Evolutionary conservation across 73 alveolate species (phyloP), one percentile per base, ranked within the genome.

Genomic region (Blepharisma japonicum): DNA sequence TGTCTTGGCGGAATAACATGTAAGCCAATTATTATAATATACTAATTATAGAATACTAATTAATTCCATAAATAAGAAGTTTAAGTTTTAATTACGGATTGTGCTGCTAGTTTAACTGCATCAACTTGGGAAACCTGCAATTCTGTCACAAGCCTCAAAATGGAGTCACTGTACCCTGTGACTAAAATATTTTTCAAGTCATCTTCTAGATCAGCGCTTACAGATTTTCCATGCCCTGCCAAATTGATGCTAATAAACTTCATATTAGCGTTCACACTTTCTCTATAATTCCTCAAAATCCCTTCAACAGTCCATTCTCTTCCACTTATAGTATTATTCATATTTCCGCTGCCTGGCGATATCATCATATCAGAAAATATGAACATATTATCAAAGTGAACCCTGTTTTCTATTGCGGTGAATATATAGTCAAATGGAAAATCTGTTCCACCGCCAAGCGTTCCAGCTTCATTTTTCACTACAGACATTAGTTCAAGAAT

Each of bases 351-450:
- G 38, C 48, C 20, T 32, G 66, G 42, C 23, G 56, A 23, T 14
- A 76, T 46, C 38, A 56, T 14, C 87, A 81, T 81, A 49, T 72
- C 85, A 1, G 87, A 56, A 6, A 81, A 61, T 8, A 81, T 67
- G 4, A 81, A 45, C 27, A 81, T 46, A 39, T 81, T 81, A 74
- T 81, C 85, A 48, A 45, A 25, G 23, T 18, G 48, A 0, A 47
- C 68, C 49, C 68, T 81, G 18, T 71, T 89, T 14, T 56, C 55
- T 80, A 82, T 55, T 27, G 83, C 50, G 27, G 77, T 38, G 7
- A 68, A 79, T 6, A 81, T 50, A 89, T 88, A 81, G 51, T 78
- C 72, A 53, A 50, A 45, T 18, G 50, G 87, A 78, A 78, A 77
- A 23, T 78, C 84, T 7, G 25, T 21, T 49, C 74, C 80, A 48